Evolutionary conservation across 371 early-diverging fungal genomes (phyloP), one percentile per base, ranked within the genome.

Genomic region (Rhizopus sp.): DNA sequence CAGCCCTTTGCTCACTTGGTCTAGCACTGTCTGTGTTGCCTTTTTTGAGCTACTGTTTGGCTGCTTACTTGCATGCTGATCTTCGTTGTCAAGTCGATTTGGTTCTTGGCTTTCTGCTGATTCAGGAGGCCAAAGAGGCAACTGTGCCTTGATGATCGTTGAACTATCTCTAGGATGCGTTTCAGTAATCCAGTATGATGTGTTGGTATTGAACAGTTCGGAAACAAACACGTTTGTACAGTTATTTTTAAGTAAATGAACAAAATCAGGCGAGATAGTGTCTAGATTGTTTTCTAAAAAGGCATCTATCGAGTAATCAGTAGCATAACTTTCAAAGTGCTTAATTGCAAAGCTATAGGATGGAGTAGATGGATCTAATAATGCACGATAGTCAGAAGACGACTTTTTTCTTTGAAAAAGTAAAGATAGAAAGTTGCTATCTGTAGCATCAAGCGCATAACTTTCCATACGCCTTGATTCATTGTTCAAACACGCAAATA

Each of bases 221-320:
- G 73, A 76, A 15, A 89, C 76, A 57, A 90, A 86, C 4, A 65
- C 64, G 60, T 88, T 88, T 47, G 82, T 85, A 50, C 88, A 82
- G 37, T 86, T 88, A 35, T 69, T 62, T 16, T 84, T 75, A 63
- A 94, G 87, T 33, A 93, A 64, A 45, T 88, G 76, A 15, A 93
- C 78, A 65, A 94, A 92, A 65, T 95, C 94, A 3, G 92, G 81
- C 16, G 85, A 81, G 41, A 92, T 70, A 34, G 80, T 70, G 46
- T 88, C 92, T 15, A 80, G 58, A 68, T 93, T 91, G 55, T 65
- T 67, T 35, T 88, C 88, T 58, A 89, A 50, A 56, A 94, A 92
- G 5, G 86, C 85, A 48, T 86, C 85, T 30, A 86, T 76, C 12
- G 85, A 85, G 68, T 96, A 96, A 15, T 76, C 78, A 6, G 90